phyloP scores from a whole-genome alignment of 169 alveolate species.

The Babesia ovata region DNA sequence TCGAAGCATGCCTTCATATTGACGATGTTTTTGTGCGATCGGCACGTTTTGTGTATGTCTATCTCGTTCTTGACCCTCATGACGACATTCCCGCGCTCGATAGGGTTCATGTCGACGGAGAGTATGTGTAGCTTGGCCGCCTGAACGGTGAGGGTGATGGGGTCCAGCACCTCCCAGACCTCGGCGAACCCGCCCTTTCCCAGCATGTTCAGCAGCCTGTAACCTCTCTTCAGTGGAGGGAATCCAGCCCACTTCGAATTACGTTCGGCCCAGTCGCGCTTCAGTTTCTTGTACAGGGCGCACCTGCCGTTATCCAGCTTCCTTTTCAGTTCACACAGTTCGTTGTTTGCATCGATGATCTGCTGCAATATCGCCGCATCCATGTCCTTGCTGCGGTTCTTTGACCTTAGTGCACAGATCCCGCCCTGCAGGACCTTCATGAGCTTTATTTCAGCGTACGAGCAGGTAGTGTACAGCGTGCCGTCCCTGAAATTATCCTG shows the following conservation, averaged over 20 bases:
- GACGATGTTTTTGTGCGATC: constrained; percentile 86
- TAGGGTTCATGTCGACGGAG: constrained; percentile 83
- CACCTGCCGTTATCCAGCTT: constrained; percentile 76
- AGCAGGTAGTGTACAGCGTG: constrained; percentile 76
- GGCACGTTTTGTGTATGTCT: constrained; percentile 83
- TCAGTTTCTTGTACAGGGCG: constrained; percentile 74
- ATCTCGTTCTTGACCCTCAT: constrained; percentile 87
- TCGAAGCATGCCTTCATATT: constrained; percentile 89
- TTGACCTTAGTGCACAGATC: constrained; percentile 54
- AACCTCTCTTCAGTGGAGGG: constrained; percentile 77
- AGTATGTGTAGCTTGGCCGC: constrained; percentile 88
- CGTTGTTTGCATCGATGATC: constrained; percentile 72
- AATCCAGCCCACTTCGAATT: constrained; percentile 78
- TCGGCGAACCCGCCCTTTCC: constrained; percentile 92
- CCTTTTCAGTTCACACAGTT: constrained; percentile 69
- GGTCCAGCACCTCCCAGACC: constrained; percentile 90
- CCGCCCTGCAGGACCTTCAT: constrained; percentile 70
- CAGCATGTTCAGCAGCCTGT: constrained; percentile 83
- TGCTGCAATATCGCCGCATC: constrained; percentile 63
- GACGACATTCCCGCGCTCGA: constrained; percentile 82
- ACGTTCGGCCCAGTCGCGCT: constrained; percentile 75
- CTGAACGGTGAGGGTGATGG: constrained; percentile 83
- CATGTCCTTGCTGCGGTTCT: constrained; percentile 48
- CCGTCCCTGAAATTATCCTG: constrained; percentile 81
- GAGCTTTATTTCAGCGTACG: constrained; percentile 73